A percentile compares a stretch with the other conserved stretches of the same genome.
These are phyloP conservation scores for Platismatia glauca DNA, from an alignment of 495 filamentous ascomycete species.

Conservation along the genomic window DNA sequence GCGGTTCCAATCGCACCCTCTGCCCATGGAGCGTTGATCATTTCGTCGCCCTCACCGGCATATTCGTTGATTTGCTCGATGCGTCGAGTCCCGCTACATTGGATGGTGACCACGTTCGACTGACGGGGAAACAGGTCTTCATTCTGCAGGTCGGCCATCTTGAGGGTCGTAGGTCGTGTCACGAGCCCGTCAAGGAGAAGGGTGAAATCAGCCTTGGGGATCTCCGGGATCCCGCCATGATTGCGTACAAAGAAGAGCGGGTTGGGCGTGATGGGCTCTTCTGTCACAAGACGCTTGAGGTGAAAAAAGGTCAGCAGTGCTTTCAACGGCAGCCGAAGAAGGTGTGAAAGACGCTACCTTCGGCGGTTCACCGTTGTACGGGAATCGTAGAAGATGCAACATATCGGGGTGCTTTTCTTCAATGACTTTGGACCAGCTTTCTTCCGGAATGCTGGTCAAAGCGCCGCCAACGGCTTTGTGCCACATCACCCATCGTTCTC, in stretches of 20 bases:
- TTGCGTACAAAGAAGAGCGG: conserved; percentile 56
- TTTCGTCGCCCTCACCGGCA: conserved; percentile 52
- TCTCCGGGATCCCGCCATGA: conserved; percentile 56
- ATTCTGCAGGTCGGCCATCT: background rate
- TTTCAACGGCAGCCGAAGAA: background rate
- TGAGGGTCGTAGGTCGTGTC: background rate
- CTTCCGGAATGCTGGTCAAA: conserved; percentile 33
- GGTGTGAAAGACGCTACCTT: conserved; percentile 23
- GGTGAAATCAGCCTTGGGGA: conserved; percentile 36
- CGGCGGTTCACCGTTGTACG: conserved; percentile 62
- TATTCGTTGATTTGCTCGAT: conserved; percentile 52
- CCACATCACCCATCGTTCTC: background rate
- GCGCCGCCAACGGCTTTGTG: background rate
- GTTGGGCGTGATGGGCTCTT: conserved; percentile 50
- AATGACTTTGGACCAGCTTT: conserved; percentile 50
- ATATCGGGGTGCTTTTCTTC: conserved; percentile 56
- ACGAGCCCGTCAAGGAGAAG: background rate
- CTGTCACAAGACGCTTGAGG: conserved; percentile 30
- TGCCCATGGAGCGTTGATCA: conserved; percentile 53
- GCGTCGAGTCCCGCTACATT: conserved; percentile 51
- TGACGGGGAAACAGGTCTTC: conserved; percentile 37
- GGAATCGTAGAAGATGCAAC: conserved; percentile 60
- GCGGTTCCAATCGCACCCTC: conserved; percentile 56
- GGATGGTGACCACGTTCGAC: conserved; percentile 43
- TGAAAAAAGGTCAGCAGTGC: background rate